phyloP scores from a whole-genome alignment of 495 filamentous ascomycete genomes.

The Clavariopsis aquatica region DNA sequence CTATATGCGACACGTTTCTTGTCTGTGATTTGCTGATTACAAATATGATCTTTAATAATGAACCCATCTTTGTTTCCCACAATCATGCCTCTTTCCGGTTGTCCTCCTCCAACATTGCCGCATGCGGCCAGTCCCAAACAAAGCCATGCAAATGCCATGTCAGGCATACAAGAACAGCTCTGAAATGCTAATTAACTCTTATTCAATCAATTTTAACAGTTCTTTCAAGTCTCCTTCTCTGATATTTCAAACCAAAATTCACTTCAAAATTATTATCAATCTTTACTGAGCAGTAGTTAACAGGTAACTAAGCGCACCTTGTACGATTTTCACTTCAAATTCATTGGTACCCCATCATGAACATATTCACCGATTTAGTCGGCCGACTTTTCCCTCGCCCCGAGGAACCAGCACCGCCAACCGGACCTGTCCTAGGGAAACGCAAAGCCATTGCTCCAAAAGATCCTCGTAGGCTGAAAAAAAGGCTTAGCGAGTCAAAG shows the following conservation, averaged over 20 bases:
- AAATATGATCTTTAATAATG: background rate
- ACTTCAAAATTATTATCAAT: no score
- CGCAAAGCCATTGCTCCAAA: background rate
- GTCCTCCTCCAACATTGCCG: background rate
- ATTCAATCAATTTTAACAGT: background rate
- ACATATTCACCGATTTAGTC: background rate
- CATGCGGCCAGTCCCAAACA: constrained; percentile 9
- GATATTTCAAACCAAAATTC: no score
- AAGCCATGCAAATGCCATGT: background rate
- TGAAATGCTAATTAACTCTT: background rate
- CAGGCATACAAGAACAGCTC: background rate
- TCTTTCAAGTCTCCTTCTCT: background rate
- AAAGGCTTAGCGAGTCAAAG: background rate
- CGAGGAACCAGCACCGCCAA: background rate
- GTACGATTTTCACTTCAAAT: no score
- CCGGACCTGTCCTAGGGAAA: background rate
- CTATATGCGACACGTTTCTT: no score
- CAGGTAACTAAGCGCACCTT: no score
- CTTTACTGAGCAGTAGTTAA: no score
- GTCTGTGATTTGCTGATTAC: no score
- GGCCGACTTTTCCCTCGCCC: background rate
- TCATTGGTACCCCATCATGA: background rate
- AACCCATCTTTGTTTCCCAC: background rate
- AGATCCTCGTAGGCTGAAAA: background rate
- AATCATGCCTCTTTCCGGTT: constrained; percentile 10